phyloP scores from a whole-genome alignment of 192 early-diverging fungal species.

The Dissophora globulifera region DNA sequence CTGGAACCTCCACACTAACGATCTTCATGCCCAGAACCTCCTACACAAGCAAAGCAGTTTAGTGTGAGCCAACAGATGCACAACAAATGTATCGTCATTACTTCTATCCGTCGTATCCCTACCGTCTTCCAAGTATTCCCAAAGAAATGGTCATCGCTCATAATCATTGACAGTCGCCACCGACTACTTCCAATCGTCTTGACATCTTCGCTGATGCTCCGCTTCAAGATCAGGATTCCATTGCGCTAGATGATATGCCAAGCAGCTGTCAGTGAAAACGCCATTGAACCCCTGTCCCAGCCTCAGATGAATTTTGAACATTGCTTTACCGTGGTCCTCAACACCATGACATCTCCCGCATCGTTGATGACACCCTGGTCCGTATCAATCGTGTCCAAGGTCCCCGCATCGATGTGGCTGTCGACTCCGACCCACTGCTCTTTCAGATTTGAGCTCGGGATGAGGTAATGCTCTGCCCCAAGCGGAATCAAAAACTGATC shows the following conservation, averaged over 20 bases:
- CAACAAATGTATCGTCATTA: not conserved
- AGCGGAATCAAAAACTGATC: not conserved
- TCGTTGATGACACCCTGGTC: constrained; percentile 34
- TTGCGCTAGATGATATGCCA: constrained; percentile 4
- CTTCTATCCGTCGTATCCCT: not conserved
- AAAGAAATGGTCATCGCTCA: constrained; percentile 12
- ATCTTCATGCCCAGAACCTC: constrained; percentile 23
- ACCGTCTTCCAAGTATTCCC: not conserved
- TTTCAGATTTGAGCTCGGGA: not conserved
- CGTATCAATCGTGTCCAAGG: constrained; percentile 15
- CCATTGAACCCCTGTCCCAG: too few relatives aligned
- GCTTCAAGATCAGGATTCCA: constrained; percentile 23
- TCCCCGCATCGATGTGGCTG: constrained; percentile 1
- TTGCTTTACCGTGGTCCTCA: constrained; percentile 33
- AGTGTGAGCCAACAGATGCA: not conserved
- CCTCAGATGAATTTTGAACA: too few relatives aligned
- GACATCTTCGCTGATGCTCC: not conserved
- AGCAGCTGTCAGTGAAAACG: too few relatives aligned
- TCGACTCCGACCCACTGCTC: not conserved
- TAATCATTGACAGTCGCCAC: constrained; percentile 34
- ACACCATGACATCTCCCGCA: constrained; percentile 16
- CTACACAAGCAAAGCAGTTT: not conserved
- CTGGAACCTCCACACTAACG: not conserved
- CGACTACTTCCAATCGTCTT: not conserved
- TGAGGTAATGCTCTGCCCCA: not conserved